Evolutionary conservation across 805 yeast species (phyloP), one percentile per base, ranked within the genome.

Genomic region (Candida nanaspora): DNA sequence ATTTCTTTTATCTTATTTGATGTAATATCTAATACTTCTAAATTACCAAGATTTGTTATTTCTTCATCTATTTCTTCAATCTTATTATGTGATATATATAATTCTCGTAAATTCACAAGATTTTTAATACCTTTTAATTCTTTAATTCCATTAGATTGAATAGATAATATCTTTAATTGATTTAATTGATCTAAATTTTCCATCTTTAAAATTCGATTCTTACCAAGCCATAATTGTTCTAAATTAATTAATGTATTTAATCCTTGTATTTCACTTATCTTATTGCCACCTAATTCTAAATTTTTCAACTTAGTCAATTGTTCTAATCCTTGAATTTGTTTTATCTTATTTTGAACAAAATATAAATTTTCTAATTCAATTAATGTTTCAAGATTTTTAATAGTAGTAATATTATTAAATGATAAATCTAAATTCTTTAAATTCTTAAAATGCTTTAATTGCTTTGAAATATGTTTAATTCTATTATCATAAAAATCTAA

Each of bases 401-500:
- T 85, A 57, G 82, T 84, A 52, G 83, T 81, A 55, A 91, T 86
- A 56, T 82, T 85, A 62, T 93, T 93, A 65, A 93, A 93, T 20
- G 95, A 85, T 21, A 93, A 68, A 63, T 93, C 98, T 50, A 93
- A 67, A 40, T 56, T 71, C 41, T 61, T 71, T 46, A 88, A 62
- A 30, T 76, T 72, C 3, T 56, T 62, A 48, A 87, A 73, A 37
- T 77, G 76, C 45, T 73, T 77, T 16, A 87, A 56, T 51, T 78
- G 81, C 35, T 80, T 78, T 4, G 89, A 80, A 39, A 93, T 86
- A 56, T 88, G 96, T 48, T 81, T 79, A 52, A 93, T 83, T 51
- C 95, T 68, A 62, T 93, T 93, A 62, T 93, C 98, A 57, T 93
- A 93, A 26, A 89, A 69, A 60, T 93, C 98, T 43, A 93, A 64